Evolutionary conservation across 2,329 filamentous ascomycete genomes (phyloP), one percentile per base, ranked within the genome.

Genomic region (Neofusicoccum cordaticola): DNA sequence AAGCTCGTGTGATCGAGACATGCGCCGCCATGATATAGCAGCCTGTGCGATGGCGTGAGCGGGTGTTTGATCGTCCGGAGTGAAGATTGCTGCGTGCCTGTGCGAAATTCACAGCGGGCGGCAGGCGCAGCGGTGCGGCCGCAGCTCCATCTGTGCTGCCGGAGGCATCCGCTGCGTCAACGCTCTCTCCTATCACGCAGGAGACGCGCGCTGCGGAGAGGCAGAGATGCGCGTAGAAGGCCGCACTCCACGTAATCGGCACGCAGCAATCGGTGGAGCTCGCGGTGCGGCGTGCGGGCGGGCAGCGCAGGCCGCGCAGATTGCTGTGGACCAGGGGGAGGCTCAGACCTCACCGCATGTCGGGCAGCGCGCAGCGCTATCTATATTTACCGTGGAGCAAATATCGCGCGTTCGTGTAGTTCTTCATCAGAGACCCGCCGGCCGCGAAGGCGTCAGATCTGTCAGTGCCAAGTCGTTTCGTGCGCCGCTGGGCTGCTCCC

Each of bases 31-130:
- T 60, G 56, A 37, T 60, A 60, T 47, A 60, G 27, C 41, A 47
- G 56, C 42, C 27, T 7, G 41, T 9, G 44, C 37, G 27, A 60
- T 60, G 56, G 56, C 41, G 56, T 60, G 56, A 60, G 56, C 56
- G 41, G 61, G 39, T 58, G 62, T 64, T 64, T 64, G 62, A 64
- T 64, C 51, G 62, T 34, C 62, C 62, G 48, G 62, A 56, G 47
- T 27, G 39, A 27, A 47, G 48, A 53, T 51, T 45, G 39, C 37
- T 56, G 62, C 31, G 31, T 27, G 57, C 57, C 57, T 61, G 57
- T 48, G 57, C 57, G 57, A 61, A 61, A 61, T 61, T 47, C 53
- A 58, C 34, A 19, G 35, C 45, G 48, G 45, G 47, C n/a, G 52
- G 52, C 52, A 57, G 52, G 52, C 52, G 37, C 37, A 22, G 52